These are phyloP conservation scores for Fusarium proliferatum DNA, from an alignment of 2,329 filamentous ascomycete species.

Conservation along the genomic window DNA sequence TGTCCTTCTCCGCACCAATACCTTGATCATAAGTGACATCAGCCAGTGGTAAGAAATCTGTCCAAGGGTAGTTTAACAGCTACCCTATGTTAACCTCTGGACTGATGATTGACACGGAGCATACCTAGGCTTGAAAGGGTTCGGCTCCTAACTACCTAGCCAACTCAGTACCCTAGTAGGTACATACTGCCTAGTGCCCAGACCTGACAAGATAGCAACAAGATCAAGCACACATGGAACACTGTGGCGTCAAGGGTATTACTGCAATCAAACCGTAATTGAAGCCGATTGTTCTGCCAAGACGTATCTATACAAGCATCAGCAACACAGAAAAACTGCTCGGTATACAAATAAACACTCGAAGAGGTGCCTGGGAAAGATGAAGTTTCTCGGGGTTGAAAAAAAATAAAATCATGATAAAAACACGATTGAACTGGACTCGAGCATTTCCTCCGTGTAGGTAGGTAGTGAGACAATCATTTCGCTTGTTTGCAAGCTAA, in stretches of 20 bases:
- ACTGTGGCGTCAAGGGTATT: constrained; percentile 22
- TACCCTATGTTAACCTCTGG: background rate
- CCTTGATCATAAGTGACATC: background rate
- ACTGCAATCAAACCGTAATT: background rate
- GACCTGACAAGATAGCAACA: background rate
- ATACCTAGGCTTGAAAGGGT: background rate
- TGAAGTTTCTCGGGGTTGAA: background rate
- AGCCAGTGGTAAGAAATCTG: constrained; percentile 1
- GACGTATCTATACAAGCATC: background rate
- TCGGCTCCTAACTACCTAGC: background rate
- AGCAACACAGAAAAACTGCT: background rate
- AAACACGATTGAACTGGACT: background rate
- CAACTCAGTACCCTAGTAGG: too few relatives aligned
- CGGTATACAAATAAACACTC: background rate
- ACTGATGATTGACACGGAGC: background rate
- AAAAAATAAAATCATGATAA: background rate
- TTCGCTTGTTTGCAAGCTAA: constrained; percentile 22
- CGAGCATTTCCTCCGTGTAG: background rate
- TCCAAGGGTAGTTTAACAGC: background rate
- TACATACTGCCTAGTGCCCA: background rate
- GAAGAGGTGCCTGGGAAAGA: background rate
- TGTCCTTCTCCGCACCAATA: background rate
- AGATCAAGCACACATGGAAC: background rate
- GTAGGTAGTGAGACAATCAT: constrained; percentile 11
- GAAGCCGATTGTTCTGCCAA: background rate